These are phyloP conservation scores for Stropharia rugosoannulata DNA, from an alignment of 768 basidiomycete species.

Conservation along the genomic window DNA sequence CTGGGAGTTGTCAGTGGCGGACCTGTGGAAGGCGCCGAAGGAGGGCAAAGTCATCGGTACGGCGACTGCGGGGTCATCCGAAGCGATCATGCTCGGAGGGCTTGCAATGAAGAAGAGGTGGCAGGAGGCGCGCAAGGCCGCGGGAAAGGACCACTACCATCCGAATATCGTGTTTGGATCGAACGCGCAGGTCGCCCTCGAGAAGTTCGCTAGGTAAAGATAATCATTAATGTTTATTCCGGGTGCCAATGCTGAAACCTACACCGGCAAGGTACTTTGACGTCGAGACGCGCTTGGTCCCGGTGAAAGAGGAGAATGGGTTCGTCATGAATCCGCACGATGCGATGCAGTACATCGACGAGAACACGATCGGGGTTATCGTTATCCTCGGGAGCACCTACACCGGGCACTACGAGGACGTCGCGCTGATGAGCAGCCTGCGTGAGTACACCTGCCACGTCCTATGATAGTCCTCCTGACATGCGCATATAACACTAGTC, in stretches of 20 bases:
- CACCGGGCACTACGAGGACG: conserved; percentile 65
- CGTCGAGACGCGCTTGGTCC: conserved; percentile 55
- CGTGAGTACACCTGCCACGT: conserved; percentile 25
- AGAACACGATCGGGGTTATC: conserved; percentile 71
- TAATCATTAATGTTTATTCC: not conserved
- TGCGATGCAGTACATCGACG: conserved; percentile 59
- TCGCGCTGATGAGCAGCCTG: conserved; percentile 52
- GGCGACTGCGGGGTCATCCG: conserved; percentile 62
- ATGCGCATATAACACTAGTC: conserved; percentile 27
- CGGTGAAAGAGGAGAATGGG: conserved; percentile 41
- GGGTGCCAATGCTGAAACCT: not conserved
- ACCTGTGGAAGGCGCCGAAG: conserved; percentile 66
- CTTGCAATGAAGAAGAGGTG: conserved; percentile 67
- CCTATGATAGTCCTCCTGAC: not conserved
- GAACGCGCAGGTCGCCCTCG: conserved; percentile 63
- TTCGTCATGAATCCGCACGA: conserved; percentile 58
- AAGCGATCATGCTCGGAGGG: conserved; percentile 73
- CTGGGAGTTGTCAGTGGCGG: conserved; percentile 36
- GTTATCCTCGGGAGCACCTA: conserved; percentile 54
- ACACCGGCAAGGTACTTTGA: conserved; percentile 47
- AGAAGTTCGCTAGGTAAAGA: conserved; percentile 57
- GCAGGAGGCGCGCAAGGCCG: conserved; percentile 61
- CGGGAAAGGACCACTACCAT: conserved; percentile 52
- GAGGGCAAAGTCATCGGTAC: conserved; percentile 56
- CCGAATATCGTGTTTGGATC: conserved; percentile 61